These are phyloP conservation scores for Sporothrix variecibatus DNA, from an alignment of 2,329 filamentous ascomycete genomes.

Conservation along the genomic window DNA sequence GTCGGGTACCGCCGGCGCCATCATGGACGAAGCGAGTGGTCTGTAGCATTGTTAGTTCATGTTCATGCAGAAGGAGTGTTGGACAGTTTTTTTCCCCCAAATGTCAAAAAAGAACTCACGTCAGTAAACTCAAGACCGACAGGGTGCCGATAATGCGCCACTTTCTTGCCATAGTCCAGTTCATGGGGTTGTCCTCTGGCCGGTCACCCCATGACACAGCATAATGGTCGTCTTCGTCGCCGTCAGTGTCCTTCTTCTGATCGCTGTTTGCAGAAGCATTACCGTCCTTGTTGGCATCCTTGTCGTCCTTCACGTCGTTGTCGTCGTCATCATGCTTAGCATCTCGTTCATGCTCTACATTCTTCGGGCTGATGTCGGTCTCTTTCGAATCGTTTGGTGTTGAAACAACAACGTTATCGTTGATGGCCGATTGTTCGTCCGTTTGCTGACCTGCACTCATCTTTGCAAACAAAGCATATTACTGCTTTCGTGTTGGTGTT, in stretches of 20 bases:
- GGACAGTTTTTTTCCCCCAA: neutral
- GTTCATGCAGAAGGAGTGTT: neutral
- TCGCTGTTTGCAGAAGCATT: neutral
- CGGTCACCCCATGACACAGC: neutral
- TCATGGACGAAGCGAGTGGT: slow-evolving; percentile 12
- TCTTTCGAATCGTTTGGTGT: neutral
- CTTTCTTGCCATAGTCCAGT: neutral
- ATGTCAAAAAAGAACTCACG: neutral
- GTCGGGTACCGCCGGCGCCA: neutral
- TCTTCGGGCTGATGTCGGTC: neutral
- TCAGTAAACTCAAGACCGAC: neutral
- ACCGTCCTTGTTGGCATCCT: neutral
- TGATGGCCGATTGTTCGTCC: neutral
- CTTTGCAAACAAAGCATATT: neutral
- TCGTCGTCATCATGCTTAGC: neutral
- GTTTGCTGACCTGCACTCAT: slow-evolving; percentile 6
- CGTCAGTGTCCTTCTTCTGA: neutral
- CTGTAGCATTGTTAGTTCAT: neutral
- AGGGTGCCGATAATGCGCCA: slow-evolving; percentile 3
- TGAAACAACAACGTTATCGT: neutral
- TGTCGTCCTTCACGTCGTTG: neutral
- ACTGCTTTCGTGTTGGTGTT: neutral
- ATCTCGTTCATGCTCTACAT: neutral
- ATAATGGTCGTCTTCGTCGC: neutral
- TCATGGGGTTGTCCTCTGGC: neutral